Percentiles rank a stretch among this genome's conserved stretches.
These are phyloP conservation scores for Corinectria fuckeliana DNA, from an alignment of 2,329 filamentous ascomycete genomes.

Conservation along the genomic window DNA sequence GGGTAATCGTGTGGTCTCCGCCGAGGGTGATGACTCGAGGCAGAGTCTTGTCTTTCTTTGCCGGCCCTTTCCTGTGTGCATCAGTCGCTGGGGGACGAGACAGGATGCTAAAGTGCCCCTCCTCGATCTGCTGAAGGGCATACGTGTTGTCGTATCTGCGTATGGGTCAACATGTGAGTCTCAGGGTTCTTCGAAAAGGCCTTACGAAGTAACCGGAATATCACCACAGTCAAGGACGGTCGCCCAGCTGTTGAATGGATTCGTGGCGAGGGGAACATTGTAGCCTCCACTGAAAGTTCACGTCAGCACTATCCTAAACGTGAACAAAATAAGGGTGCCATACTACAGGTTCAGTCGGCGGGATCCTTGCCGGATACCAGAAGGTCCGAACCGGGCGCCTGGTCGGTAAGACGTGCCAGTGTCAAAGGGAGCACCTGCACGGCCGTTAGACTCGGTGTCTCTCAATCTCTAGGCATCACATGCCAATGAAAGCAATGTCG, in stretches of 20 bases:
- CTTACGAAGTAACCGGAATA: conserved; percentile 83
- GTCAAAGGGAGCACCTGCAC: conserved; percentile 79
- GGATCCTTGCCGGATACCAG: conserved; percentile 85
- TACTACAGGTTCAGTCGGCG: conserved; percentile 88
- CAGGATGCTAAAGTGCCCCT: conserved; percentile 79
- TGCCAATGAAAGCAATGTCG: conserved; percentile 86
- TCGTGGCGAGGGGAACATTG: conserved; percentile 80
- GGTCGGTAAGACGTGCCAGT: conserved; percentile 86
- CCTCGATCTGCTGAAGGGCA: conserved; percentile 83
- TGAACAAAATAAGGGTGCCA: conserved; percentile 41
- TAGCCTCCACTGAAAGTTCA: conserved; percentile 73
- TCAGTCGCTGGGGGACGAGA: conserved; percentile 74
- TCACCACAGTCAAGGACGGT: conserved; percentile 84
- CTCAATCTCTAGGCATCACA: conserved; percentile 15
- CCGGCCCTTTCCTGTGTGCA: conserved; percentile 69
- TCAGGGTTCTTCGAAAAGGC: neutral
- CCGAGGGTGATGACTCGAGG: conserved; percentile 81
- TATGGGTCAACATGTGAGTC: neutral
- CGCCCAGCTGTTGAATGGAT: conserved; percentile 82
- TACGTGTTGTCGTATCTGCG: conserved; percentile 79
- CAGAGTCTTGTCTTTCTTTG: conserved; percentile 75
- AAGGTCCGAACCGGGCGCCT: conserved; percentile 83
- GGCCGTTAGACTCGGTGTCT: neutral
- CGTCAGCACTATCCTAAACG: neutral
- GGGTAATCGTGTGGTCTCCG: conserved; percentile 68